These are phyloP conservation scores for Cyanidioschyzon merolae DNA, from an alignment of 23 red algal genomes.

Conservation along the genomic window DNA sequence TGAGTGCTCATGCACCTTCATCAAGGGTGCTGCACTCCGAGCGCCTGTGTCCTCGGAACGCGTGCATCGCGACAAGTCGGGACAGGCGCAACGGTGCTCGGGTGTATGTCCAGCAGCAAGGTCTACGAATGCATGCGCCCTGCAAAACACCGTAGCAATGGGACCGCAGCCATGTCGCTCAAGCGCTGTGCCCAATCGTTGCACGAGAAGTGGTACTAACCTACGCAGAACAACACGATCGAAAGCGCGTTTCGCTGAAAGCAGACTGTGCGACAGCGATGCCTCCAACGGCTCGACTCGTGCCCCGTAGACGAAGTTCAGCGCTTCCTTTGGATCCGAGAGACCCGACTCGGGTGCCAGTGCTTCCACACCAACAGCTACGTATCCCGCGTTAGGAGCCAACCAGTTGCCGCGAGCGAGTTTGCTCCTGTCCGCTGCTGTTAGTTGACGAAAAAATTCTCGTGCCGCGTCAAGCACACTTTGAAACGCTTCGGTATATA, in stretches of 20 bases:
- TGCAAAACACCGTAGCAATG: background rate
- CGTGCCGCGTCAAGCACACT: background rate
- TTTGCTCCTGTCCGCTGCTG: background rate
- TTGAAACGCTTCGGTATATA: background rate
- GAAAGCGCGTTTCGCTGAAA: conserved; percentile 5
- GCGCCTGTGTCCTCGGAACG: too few species aligned
- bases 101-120: too few species aligned
- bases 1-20: too few species aligned
- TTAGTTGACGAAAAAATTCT: background rate
- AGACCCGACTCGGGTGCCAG: background rate
- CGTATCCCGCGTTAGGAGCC: conserved; percentile 16
- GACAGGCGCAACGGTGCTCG: too few species aligned
- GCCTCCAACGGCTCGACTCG: background rate
- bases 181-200: background rate
- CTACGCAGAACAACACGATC: background rate
- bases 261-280: background rate
- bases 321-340: conserved; percentile 18
- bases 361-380: background rate
- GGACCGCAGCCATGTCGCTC: background rate
- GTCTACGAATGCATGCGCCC: background rate
- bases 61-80: too few species aligned
- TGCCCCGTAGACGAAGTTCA: conserved; percentile 6
- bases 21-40: too few species aligned
- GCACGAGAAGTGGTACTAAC: background rate
- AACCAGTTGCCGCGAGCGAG: background rate